Evolutionary conservation across 2,329 filamentous ascomycete species (phyloP).

Genomic region (Ilyonectria robusta): DNA sequence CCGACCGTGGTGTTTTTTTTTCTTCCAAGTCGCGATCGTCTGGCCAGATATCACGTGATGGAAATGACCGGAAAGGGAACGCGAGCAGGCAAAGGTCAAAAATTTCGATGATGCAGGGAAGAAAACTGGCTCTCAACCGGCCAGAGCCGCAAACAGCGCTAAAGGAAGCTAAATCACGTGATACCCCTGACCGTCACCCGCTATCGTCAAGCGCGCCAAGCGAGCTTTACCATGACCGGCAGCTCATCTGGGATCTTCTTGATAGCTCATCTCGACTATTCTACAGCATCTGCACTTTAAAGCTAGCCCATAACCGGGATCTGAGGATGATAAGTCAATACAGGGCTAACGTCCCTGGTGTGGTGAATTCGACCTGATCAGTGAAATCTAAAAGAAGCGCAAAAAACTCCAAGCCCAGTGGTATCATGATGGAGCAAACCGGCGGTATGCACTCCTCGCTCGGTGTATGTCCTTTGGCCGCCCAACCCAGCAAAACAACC

Average conservation of each 20-base stretch:
- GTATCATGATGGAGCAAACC: slow-evolving; percentile 53
- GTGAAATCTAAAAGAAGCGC: slow-evolving; percentile 32
- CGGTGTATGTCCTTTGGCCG: slow-evolving; percentile 31
- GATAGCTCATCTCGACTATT: neutral
- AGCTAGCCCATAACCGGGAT: too few species aligned
- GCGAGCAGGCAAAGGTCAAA: slow-evolving; percentile 28
- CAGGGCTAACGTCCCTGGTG: slow-evolving; percentile 26
- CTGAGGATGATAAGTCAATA: slow-evolving; percentile 13
- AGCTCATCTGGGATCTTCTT: neutral
- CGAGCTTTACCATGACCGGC: slow-evolving; percentile 4
- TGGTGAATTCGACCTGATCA: slow-evolving; percentile 34
- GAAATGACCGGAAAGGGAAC: slow-evolving; percentile 37
- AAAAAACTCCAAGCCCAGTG: slow-evolving; percentile 53
- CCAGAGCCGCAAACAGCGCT: slow-evolving; percentile 37
- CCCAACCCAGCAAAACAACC: slow-evolving; percentile 37
- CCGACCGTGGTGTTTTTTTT: slow-evolving; percentile 43
- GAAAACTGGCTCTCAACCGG: slow-evolving; percentile 44
- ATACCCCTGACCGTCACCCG: slow-evolving; percentile 45
- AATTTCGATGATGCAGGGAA: slow-evolving; percentile 50
- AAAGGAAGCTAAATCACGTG: slow-evolving; percentile 48
- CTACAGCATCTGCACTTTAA: neutral
- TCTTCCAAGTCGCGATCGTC: slow-evolving; percentile 44
- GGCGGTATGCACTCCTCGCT: slow-evolving; percentile 39
- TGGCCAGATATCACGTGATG: slow-evolving; percentile 52
- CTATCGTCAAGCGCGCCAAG: slow-evolving; percentile 30